These are phyloP conservation scores for Aspergillus sp. DNA, from an alignment of 2,329 filamentous ascomycete genomes.

Conservation along the genomic window DNA sequence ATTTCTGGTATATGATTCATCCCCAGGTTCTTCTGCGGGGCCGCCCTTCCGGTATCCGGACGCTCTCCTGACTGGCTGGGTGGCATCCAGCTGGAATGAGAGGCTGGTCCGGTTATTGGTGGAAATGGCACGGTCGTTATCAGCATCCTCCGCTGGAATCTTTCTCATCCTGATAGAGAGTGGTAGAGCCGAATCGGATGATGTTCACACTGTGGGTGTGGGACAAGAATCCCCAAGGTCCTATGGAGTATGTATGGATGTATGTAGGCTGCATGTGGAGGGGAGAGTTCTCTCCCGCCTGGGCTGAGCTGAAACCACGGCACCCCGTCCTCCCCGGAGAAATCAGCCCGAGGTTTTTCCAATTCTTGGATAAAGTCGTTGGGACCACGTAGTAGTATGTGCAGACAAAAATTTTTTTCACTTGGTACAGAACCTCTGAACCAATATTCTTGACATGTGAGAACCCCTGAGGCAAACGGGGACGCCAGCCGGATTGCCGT, in stretches of 20 bases:
- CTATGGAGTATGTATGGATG: background rate
- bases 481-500: background rate
- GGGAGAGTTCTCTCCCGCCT: background rate
- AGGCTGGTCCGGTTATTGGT: constrained; percentile 1
- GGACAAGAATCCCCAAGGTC: background rate
- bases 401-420: background rate
- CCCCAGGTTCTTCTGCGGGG: constrained; percentile 20
- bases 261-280: background rate
- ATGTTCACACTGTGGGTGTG: background rate
- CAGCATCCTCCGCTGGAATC: constrained; percentile 1
- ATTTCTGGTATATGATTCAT: background rate
- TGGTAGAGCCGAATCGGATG: no score
- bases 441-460: background rate
- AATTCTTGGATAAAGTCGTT: background rate
- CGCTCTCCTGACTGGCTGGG: constrained; percentile 3
- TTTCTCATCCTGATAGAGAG: background rate
- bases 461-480: background rate
- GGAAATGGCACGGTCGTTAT: constrained; percentile 2
- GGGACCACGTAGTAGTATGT: no score
- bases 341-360: background rate
- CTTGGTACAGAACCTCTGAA: background rate
- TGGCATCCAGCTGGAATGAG: background rate
- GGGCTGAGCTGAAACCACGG: background rate
- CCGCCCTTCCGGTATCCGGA: constrained; percentile 19
- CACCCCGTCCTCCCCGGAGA: background rate